Conservation (phyloP, 2,329 filamentous ascomycete genomes). For the Epichloe sylvatica region DNA sequence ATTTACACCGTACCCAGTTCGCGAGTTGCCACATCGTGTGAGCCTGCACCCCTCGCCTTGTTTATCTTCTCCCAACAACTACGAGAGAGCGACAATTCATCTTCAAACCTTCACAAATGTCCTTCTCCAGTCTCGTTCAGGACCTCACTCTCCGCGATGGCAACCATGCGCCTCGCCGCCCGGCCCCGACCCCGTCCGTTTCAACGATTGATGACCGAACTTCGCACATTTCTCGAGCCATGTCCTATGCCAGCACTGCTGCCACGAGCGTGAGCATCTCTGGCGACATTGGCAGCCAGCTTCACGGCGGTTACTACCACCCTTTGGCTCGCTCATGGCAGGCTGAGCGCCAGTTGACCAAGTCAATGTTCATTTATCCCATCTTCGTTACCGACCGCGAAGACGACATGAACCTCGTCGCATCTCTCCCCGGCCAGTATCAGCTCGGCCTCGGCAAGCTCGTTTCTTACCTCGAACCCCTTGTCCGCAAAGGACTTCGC, state of each 20-base stretch:
- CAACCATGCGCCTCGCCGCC: constrained; percentile 30
- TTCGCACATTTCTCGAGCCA: constrained; percentile 48
- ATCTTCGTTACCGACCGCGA: constrained; percentile 91
- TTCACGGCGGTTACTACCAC: constrained; percentile 72
- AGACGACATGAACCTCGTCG: constrained; percentile 80
- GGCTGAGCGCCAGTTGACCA: constrained; percentile 70
- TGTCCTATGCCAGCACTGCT: constrained; percentile 52
- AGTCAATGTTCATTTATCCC: constrained; percentile 98
- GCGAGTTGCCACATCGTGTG: too few relatives aligned
- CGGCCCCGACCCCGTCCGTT: constrained; percentile 30
- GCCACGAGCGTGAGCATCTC: constrained; percentile 57
- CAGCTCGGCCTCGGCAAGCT: constrained; percentile 80
- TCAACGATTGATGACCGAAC: constrained; percentile 46
- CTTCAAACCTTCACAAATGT: constrained; percentile 34
- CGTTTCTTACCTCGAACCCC: constrained; percentile 68
- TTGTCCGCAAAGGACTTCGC: constrained; percentile 77
- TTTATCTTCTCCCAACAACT: neutral
- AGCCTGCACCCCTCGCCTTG: neutral
- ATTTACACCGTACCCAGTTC: too few relatives aligned
- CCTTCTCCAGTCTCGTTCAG: constrained; percentile 54
- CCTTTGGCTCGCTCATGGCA: constrained; percentile 71
- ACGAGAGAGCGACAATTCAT: too few relatives aligned
- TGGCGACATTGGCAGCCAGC: constrained; percentile 67
- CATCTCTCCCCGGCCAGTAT: constrained; percentile 80
- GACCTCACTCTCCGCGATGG: constrained; percentile 47